Conservation (phyloP, 305 asterid genomes). For the Caryopteris hybrid region DNA sequence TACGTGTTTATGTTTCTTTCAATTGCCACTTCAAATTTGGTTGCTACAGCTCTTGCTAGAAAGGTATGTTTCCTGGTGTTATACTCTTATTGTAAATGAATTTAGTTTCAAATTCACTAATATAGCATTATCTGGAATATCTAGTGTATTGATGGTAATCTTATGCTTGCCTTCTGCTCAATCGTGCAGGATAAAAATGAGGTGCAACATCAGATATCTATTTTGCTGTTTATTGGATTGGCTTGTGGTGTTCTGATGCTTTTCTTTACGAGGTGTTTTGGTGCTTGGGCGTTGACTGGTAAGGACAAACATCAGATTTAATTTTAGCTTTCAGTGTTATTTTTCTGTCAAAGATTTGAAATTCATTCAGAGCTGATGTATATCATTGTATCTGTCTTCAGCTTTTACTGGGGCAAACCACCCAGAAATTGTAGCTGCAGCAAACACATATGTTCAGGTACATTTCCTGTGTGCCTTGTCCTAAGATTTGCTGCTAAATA, state of each 20-base stretch:
- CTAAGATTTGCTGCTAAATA: neutral
- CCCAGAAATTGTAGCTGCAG: slow-evolving; percentile 66
- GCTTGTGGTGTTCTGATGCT: slow-evolving; percentile 77
- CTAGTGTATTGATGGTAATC: neutral
- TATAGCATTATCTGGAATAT: neutral
- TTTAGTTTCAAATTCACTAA: neutral
- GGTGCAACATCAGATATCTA: slow-evolving; percentile 93
- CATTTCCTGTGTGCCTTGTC: neutral
- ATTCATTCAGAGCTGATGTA: slow-evolving; percentile 13
- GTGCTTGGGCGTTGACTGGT: slow-evolving; percentile 79
- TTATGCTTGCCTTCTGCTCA: slow-evolving; percentile 17
- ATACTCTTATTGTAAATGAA: neutral
- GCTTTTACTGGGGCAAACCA: slow-evolving; percentile 86
- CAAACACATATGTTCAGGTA: slow-evolving; percentile 93
- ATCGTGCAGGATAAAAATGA: slow-evolving; percentile 67
- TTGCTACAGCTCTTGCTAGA: slow-evolving; percentile 86
- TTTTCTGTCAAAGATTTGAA: neutral
- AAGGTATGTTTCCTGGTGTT: slow-evolving; percentile 42
- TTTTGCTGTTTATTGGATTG: slow-evolving; percentile 77
- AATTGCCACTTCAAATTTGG: slow-evolving; percentile 92
- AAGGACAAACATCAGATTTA: slow-evolving; percentile 2
- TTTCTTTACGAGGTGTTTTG: slow-evolving; percentile 63
- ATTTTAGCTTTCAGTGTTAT: neutral
- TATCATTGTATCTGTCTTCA: slow-evolving; percentile 30
- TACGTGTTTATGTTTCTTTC: slow-evolving; percentile 94